Conservation (phyloP, 345 rosid genomes). For the Psidium friedrichsthalianum region DNA sequence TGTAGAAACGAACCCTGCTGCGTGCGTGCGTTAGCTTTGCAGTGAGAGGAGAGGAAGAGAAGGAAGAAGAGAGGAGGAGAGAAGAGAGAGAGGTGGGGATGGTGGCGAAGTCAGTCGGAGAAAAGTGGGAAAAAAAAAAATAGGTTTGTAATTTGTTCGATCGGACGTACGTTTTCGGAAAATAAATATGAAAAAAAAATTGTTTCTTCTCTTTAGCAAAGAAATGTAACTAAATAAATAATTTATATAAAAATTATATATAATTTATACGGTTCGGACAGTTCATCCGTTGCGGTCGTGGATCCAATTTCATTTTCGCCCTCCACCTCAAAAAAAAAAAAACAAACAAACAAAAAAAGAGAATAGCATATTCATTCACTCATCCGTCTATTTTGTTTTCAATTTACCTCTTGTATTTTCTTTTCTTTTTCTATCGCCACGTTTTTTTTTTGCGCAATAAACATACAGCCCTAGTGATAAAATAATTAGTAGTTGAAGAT, state of each 20-base stretch:
- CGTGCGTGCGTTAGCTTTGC: neutral
- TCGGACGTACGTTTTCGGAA: neutral
- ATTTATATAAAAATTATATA: neutral
- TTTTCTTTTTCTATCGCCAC: neutral
- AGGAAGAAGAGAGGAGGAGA: neutral
- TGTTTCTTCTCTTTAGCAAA: neutral
- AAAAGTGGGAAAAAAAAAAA: neutral
- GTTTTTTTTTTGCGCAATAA: neutral
- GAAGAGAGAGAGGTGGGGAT: neutral
- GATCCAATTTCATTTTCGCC: neutral
- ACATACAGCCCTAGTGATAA: no score
- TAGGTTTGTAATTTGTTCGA: neutral
- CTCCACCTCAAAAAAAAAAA: neutral
- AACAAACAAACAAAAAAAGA: neutral
- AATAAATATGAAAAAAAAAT: neutral
- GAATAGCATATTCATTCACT: neutral
- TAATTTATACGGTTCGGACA: neutral
- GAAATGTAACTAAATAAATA: neutral
- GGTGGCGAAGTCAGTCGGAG: constrained; percentile 1
- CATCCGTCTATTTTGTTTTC: neutral
- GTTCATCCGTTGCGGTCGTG: neutral
- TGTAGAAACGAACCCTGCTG: neutral
- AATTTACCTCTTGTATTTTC: no score
- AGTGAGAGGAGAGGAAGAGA: neutral
- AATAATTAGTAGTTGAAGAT: no score